Conservation (phyloP, 805 yeast species). For the Candida nemodendra region DNA sequence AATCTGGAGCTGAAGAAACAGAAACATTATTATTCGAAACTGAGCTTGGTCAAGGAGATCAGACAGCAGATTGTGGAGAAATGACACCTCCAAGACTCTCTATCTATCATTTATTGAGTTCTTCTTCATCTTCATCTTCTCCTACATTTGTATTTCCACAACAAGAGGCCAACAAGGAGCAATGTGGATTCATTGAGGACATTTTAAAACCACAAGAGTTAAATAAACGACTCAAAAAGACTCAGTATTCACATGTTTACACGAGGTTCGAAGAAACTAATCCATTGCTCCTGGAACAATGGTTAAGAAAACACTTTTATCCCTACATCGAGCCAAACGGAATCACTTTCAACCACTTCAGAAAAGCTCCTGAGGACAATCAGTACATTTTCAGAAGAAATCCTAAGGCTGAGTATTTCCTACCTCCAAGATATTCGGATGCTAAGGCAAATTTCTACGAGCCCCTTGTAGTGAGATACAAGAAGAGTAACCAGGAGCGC, state of each 20-base stretch:
- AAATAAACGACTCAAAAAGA: slow-evolving; percentile 3
- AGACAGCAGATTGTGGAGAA: neutral
- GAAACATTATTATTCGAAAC: neutral
- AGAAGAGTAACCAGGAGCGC: slow-evolving; percentile 10
- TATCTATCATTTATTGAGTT: neutral
- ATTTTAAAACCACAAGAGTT: neutral
- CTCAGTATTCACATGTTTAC: slow-evolving; percentile 12
- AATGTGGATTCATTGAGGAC: no score
- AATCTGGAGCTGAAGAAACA: neutral
- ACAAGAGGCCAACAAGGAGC: neutral
- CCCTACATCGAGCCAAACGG: slow-evolving; percentile 22
- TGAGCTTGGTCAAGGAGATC: neutral
- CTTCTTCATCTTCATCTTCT: neutral
- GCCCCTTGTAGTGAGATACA: slow-evolving; percentile 24
- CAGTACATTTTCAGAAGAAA: slow-evolving; percentile 18
- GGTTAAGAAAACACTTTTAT: slow-evolving; percentile 15
- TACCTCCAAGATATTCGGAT: slow-evolving; percentile 16
- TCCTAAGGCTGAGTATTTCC: slow-evolving; percentile 14
- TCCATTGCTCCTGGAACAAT: slow-evolving; percentile 10
- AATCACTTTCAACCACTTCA: slow-evolving; percentile 16
- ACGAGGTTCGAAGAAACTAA: slow-evolving; percentile 11
- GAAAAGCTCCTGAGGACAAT: slow-evolving; percentile 9
- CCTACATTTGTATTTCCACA: neutral
- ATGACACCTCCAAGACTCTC: neutral
- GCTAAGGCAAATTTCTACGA: slow-evolving; percentile 22